Conservation (phyloP, 192 early-diverging fungal species). For the Backusella mclennaniae region DNA sequence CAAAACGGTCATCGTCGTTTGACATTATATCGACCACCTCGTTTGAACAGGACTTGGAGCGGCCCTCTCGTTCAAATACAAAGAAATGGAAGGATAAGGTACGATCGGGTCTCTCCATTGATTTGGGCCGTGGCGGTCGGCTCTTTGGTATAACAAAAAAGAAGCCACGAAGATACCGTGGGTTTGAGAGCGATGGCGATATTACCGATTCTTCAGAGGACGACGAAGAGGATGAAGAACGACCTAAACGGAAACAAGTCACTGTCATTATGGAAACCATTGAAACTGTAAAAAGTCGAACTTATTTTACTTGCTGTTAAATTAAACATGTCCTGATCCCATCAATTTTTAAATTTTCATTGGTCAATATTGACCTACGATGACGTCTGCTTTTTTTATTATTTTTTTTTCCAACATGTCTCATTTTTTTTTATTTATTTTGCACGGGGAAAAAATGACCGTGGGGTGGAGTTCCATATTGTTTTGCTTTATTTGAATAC, state of each 20-base stretch:
- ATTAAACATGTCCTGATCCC: background rate
- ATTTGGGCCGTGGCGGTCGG: constrained; percentile 4
- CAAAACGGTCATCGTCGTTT: constrained; percentile 27
- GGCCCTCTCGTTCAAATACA: background rate
- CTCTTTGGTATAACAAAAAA: background rate
- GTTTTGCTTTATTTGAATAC: constrained; percentile 1
- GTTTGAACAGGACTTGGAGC: constrained; percentile 1
- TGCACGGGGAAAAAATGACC: background rate
- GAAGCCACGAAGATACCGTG: background rate
- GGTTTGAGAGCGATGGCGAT: constrained; percentile 23
- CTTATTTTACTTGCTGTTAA: constrained; percentile 34
- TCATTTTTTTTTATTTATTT: background rate
- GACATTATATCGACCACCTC: constrained; percentile 5
- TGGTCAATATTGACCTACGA: background rate
- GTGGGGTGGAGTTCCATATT: background rate
- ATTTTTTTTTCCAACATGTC: background rate
- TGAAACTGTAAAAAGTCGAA: constrained; percentile 25
- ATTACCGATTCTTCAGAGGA: background rate
- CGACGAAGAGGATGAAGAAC: background rate
- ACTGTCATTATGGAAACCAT: constrained; percentile 25
- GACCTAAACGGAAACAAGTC: background rate
- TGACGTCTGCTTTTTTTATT: background rate
- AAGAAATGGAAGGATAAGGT: constrained; percentile 14
- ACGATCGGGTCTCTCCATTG: background rate
- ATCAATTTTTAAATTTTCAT: too few species aligned